These are phyloP conservation scores for Ceratobasidium sp. DNA, from an alignment of 1,284 basidiomycete species.

Conservation along the genomic window DNA sequence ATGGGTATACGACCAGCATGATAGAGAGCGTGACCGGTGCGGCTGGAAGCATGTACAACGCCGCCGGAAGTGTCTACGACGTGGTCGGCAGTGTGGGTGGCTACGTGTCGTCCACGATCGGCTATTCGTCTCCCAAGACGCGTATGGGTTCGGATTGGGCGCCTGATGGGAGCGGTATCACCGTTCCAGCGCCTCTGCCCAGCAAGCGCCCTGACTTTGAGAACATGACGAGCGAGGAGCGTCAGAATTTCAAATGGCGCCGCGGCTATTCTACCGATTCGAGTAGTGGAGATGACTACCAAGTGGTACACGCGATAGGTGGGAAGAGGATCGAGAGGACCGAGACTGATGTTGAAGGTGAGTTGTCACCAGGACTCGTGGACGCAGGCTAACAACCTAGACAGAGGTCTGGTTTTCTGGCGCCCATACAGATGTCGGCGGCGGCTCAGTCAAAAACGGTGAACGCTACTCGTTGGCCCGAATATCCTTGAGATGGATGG, in stretches of 20 bases:
- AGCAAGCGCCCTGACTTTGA: neutral
- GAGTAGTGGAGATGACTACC: neutral
- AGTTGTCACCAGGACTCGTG: neutral
- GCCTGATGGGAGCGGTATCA: neutral
- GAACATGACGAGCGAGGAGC: neutral
- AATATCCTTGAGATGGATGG: conserved; percentile 46
- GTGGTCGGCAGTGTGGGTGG: no score
- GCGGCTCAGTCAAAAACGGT: conserved; percentile 45
- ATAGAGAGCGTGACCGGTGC: neutral
- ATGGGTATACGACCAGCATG: conserved; percentile 15
- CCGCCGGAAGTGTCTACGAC: conserved; percentile 13
- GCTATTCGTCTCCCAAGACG: neutral
- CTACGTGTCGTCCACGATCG: neutral
- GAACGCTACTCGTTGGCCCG: conserved; percentile 43
- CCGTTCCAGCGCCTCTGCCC: neutral
- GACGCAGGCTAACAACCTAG: neutral
- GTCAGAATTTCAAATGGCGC: neutral
- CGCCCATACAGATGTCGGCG: conserved; percentile 44
- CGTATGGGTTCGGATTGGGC: neutral
- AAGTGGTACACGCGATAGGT: conserved; percentile 23
- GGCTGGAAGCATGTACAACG: conserved; percentile 17
- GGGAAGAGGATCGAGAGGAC: neutral
- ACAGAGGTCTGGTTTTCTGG: conserved; percentile 44
- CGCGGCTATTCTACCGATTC: neutral
- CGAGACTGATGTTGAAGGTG: conserved; percentile 36